Percentiles rank a stretch among this genome's conserved stretches.
These are phyloP conservation scores for Aspergillus amoenus DNA, from an alignment of 2,329 filamentous ascomycete species.

Conservation along the genomic window DNA sequence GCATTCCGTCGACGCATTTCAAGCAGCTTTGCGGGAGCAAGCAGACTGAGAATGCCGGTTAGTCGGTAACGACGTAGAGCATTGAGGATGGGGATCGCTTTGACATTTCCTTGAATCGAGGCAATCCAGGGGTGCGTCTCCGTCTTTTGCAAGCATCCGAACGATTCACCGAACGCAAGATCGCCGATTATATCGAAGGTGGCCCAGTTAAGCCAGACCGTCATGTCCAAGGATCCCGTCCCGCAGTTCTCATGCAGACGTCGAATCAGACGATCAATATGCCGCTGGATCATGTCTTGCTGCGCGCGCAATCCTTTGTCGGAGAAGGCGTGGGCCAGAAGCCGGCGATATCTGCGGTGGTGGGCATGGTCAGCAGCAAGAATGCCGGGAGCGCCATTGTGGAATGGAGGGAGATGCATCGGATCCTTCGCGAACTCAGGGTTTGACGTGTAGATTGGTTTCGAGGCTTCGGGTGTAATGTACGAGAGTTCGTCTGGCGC, in stretches of 20 bases:
- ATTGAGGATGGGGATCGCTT: conserved; percentile 6
- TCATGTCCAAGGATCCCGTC: conserved; percentile 16
- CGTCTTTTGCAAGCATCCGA: conserved; percentile 32
- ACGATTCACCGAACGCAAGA: conserved; percentile 32
- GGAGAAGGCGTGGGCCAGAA: conserved; percentile 43
- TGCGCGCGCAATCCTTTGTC: conserved; percentile 43
- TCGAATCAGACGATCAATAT: conserved; percentile 22
- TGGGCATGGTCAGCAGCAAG: conserved; percentile 13
- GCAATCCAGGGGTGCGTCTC: conserved; percentile 39
- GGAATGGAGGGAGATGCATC: not conserved
- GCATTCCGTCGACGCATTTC: not conserved
- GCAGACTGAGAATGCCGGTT: not conserved
- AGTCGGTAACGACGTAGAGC: not conserved
- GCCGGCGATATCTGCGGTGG: conserved; percentile 29
- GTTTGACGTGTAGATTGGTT: not conserved
- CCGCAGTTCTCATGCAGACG: conserved; percentile 7
- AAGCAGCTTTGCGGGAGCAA: not conserved
- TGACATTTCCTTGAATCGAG: conserved; percentile 26
- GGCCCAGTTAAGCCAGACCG: conserved; percentile 31
- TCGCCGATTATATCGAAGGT: conserved; percentile 32
- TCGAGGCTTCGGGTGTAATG: not conserved
- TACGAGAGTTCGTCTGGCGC: conserved; percentile 37
- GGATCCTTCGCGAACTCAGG: not conserved
- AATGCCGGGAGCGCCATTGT: not conserved
- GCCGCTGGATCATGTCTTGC: conserved; percentile 32